These are phyloP conservation scores for Trichosanthes truncata DNA, from an alignment of 306 rosid genomes.

Conservation along the genomic window DNA sequence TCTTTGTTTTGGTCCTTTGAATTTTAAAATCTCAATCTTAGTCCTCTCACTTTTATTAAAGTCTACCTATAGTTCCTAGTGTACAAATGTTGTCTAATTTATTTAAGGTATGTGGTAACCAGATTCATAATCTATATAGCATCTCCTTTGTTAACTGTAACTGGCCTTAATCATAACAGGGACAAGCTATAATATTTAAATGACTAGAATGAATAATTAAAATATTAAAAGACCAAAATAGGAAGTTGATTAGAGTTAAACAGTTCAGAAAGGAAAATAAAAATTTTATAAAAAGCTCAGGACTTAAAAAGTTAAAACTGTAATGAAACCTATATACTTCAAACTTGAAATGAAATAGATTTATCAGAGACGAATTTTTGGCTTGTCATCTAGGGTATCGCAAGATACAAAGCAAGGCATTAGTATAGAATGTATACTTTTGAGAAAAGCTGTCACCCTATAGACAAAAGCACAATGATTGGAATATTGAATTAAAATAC, in stretches of 20 bases:
- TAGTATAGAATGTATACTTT: neutral
- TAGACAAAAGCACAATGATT: neutral
- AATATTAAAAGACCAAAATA: neutral
- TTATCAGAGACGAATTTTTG: neutral
- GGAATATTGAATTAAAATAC: neutral
- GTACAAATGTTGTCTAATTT: neutral
- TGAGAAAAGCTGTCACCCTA: neutral
- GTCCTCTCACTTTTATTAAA: neutral
- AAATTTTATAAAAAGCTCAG: neutral
- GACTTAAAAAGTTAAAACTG: neutral
- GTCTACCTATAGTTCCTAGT: neutral
- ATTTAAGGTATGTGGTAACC: neutral
- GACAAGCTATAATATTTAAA: too few species aligned
- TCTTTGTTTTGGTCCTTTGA: neutral
- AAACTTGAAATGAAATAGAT: neutral
- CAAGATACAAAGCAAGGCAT: neutral
- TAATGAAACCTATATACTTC: neutral
- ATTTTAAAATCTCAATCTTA: neutral
- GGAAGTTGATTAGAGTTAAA: neutral
- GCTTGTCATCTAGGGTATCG: neutral
- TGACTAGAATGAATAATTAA: neutral
- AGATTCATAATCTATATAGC: neutral
- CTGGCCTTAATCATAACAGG: too few species aligned
- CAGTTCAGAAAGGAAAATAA: neutral
- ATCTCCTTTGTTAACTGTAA: neutral